Conservation (phyloP, 2,329 filamentous ascomycete genomes). For the Pseudofabraea citricarpa region DNA sequence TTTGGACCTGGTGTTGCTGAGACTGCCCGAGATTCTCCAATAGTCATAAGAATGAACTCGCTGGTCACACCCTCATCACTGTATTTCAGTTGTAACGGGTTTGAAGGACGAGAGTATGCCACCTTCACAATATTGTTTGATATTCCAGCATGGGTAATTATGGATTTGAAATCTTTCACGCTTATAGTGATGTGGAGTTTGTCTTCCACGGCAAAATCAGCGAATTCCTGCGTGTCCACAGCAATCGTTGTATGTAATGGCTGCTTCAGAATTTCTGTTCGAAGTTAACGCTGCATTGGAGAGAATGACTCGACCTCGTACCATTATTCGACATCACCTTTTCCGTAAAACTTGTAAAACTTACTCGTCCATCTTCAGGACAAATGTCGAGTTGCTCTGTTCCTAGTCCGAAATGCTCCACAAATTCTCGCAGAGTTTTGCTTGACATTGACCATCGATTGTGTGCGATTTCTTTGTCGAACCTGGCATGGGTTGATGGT, state of each 20-base stretch:
- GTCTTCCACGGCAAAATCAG: slow-evolving; percentile 68
- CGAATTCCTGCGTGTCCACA: slow-evolving; percentile 71
- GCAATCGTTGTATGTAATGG: slow-evolving; percentile 76
- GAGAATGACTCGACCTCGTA: no score
- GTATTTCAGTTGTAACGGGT: slow-evolving; percentile 70
- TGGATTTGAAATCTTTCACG: slow-evolving; percentile 78
- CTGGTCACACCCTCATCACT: slow-evolving; percentile 62
- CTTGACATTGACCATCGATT: slow-evolving; percentile 73
- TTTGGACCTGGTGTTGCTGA: slow-evolving; percentile 22
- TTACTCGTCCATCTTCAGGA: slow-evolving; percentile 61
- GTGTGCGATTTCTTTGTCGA: slow-evolving; percentile 59
- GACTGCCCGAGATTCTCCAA: slow-evolving; percentile 50
- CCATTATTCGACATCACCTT: slow-evolving; percentile 67
- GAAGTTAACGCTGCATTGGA: no score
- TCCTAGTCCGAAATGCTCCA: slow-evolving; percentile 76
- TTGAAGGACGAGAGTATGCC: slow-evolving; percentile 65
- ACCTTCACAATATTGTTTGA: slow-evolving; percentile 63
- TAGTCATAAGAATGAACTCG: slow-evolving; percentile 80
- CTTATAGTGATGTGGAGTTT: slow-evolving; percentile 75
- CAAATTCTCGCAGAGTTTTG: slow-evolving; percentile 65
- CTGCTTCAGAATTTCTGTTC: slow-evolving; percentile 68
- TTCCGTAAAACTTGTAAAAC: slow-evolving; percentile 78
- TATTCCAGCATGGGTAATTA: slow-evolving; percentile 69
- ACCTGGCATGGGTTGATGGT: slow-evolving; percentile 72
- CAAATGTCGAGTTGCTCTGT: slow-evolving; percentile 79